Conservation (phyloP, 768 basidiomycete genomes). For the Tricholoma sp. region DNA sequence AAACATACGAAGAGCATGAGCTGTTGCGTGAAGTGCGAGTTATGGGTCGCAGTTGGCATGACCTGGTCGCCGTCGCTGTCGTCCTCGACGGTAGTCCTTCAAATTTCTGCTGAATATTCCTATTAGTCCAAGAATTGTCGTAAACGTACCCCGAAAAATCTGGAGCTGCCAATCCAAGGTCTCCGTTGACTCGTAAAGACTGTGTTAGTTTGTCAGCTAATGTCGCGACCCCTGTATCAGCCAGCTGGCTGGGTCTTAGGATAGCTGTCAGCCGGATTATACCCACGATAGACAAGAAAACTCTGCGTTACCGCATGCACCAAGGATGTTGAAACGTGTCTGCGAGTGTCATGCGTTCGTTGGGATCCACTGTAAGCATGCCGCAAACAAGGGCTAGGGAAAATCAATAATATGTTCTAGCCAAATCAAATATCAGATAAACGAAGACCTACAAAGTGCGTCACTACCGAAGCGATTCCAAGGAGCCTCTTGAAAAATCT, state of each 20-base stretch:
- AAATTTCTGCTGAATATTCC: background rate
- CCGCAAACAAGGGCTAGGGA: conserved; percentile 66
- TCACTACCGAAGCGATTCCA: conserved; percentile 65
- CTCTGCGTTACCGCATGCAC: conserved; percentile 51
- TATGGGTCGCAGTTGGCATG: conserved; percentile 51
- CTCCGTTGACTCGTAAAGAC: conserved; percentile 63
- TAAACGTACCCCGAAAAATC: conserved; percentile 31
- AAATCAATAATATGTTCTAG: background rate
- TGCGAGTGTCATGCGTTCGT: conserved; percentile 57
- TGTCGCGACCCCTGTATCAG: conserved; percentile 39
- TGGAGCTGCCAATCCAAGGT: conserved; percentile 69
- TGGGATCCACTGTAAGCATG: conserved; percentile 69
- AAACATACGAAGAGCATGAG: conserved; percentile 77
- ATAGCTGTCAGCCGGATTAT: background rate
- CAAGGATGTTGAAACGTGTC: conserved; percentile 57
- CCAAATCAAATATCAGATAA: background rate
- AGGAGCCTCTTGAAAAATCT: conserved; percentile 69
- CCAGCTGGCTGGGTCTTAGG: conserved; percentile 65
- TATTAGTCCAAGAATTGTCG: conserved; percentile 4
- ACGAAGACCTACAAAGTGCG: conserved; percentile 52
- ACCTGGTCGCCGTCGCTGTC: conserved; percentile 56
- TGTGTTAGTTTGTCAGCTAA: conserved; percentile 72
- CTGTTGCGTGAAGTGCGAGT: conserved; percentile 75
- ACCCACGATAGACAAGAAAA: background rate
- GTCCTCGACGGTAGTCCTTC: conserved; percentile 1